These are phyloP conservation scores for Colletotrichum eleusines DNA, from an alignment of 2,329 filamentous ascomycete genomes.

Conservation along the genomic window DNA sequence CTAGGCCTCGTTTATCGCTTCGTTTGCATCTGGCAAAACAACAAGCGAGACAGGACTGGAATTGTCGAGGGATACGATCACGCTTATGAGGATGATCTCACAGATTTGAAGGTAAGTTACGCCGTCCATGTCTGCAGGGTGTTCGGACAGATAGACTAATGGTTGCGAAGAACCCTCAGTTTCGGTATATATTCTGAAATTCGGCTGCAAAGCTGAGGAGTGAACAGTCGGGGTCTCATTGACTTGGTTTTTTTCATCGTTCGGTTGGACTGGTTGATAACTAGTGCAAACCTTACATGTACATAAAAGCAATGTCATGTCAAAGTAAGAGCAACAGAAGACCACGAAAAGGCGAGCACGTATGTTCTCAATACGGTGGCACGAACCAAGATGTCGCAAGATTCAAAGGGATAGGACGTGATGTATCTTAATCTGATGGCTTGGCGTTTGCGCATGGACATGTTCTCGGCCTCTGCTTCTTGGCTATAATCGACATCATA, in stretches of 20 bases:
- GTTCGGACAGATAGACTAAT: background rate
- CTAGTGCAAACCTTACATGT: background rate
- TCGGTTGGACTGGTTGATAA: background rate
- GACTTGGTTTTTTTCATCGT: rapidly evolving
- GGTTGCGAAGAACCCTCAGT: background rate
- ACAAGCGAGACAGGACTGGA: background rate
- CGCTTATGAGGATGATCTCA: background rate
- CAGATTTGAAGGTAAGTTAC: background rate
- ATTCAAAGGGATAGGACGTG: background rate
- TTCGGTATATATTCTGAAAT: background rate
- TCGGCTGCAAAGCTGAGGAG: too few relatives aligned
- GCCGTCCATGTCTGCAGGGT: background rate
- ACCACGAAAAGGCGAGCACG: background rate
- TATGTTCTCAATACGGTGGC: background rate
- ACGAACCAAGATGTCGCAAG: background rate
- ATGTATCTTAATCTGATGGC: background rate
- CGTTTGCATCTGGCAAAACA: slow-evolving; percentile 50
- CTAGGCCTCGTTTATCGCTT: slow-evolving; percentile 58
- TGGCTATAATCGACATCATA: background rate
- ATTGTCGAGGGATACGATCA: background rate
- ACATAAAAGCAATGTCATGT: background rate
- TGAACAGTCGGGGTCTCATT: too few relatives aligned
- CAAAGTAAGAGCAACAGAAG: background rate
- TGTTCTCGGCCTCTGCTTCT: background rate
- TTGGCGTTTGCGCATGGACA: background rate